Base-by-base conservation (phyloP, 1,284 basidiomycete genomes). In the Trichosporon faecale region DNA sequence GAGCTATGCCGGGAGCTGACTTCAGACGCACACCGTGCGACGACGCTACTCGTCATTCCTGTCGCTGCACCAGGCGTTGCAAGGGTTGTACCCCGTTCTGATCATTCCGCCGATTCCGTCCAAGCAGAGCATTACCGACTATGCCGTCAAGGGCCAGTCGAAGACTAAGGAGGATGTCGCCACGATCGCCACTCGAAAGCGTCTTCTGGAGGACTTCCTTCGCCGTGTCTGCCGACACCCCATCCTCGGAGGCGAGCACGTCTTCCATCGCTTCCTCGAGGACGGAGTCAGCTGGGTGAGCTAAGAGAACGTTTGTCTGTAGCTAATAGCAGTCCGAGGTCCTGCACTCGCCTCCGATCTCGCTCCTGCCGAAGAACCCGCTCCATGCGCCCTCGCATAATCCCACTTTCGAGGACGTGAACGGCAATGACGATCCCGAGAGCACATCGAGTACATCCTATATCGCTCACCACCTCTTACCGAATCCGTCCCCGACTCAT, bases 21-120 rank as follows among this genome's bases (percentile, higher is more conserved):
- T 21, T 33, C 80, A 96, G 94, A 88, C 87, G 74, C 87, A 90
- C n/a, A 91, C 93, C 77, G 89, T 93, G 5, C 89, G 90, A 63
- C 92, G 98, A 76, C 89, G 97, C 46, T 99, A 99, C 84, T 98
- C 96, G 4, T 94, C 98, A 80, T 99, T 99, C 82, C 94, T 98
- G 83, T 94, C 94, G 25, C 86, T 99, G 61, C 90, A 97, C 67
- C 87, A 89, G 68, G 91, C 88, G 68, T 88, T 99, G 63, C 87
- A 90, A 61, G 92, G 90, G 74, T 87, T 99, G 66, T 98, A 99
- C 82, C 97, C 97, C 0, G 98, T 95, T 14, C 85, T 96, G 75
- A 98, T 99, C 78, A 91, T 99, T 72, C 96, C 97, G 0, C 97
- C 97, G 44, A 97, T 99, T 72, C 97, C 97, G 0, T 95, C 93